Conservation (phyloP, 2,329 filamentous ascomycete species). For the Drechslerella coelobrocha region DNA sequence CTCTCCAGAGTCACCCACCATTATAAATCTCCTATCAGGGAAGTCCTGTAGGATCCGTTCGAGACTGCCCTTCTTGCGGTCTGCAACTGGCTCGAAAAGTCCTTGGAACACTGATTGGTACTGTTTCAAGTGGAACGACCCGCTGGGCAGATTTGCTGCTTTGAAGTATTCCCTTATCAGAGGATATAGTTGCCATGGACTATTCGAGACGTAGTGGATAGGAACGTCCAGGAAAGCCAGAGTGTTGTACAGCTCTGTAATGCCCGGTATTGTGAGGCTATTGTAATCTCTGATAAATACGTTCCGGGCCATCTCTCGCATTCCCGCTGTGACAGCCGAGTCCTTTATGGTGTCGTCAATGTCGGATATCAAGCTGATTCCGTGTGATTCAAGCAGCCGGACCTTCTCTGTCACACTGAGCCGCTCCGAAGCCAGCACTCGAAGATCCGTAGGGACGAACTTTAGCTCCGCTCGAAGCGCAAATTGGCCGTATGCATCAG, state of each 20-base stretch:
- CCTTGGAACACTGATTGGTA: conserved; percentile 97
- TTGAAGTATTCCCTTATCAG: conserved; percentile 81
- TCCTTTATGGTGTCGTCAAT: conserved; percentile 98
- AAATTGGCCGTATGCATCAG: conserved; percentile 90
- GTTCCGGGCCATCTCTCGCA: conserved; percentile 94
- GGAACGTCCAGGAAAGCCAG: conserved; percentile 81
- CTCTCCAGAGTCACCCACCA: conserved; percentile 95
- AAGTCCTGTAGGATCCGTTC: conserved; percentile 89
- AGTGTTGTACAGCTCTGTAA: conserved; percentile 84
- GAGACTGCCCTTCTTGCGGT: conserved; percentile 87
- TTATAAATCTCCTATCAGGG: conserved; percentile 82
- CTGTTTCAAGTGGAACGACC: conserved; percentile 93
- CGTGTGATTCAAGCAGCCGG: conserved; percentile 74
- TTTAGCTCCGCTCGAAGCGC: conserved; percentile 78
- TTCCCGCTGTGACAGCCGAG: conserved; percentile 84
- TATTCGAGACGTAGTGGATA: conserved; percentile 98
- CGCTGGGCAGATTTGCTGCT: conserved; percentile 77
- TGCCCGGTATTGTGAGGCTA: conserved; percentile 83
- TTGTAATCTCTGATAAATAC: conserved; percentile 86
- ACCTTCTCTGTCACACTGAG: conserved; percentile 82
- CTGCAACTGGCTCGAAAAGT: conserved; percentile 95
- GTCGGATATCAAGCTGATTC: conserved; percentile 93
- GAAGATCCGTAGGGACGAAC: conserved; percentile 87
- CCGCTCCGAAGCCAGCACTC: conserved; percentile 83
- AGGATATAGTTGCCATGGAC: conserved; percentile 95